A percentile compares a stretch with the other conserved stretches of the same genome.
These are phyloP conservation scores for Syzygium grande DNA, from an alignment of 345 rosid genomes.

Conservation along the genomic window DNA sequence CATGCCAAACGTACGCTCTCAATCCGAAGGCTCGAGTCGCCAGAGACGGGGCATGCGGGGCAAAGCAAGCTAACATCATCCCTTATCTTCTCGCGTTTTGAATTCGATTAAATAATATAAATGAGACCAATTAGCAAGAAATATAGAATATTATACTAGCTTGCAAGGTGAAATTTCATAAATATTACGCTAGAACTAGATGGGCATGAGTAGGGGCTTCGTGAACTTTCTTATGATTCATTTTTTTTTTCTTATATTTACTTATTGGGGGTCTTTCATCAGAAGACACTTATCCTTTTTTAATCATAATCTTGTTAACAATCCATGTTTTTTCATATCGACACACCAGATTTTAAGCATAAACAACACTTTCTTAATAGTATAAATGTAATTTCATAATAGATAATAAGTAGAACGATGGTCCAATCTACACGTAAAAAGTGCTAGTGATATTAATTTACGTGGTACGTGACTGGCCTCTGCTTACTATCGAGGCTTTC, in stretches of 20 bases:
- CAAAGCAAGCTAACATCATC: background rate
- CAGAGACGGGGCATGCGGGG: background rate
- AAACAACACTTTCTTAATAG: background rate
- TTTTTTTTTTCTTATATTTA: background rate
- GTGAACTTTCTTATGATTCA: background rate
- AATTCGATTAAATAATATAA: background rate
- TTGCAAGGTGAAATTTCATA: background rate
- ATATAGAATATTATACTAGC: background rate
- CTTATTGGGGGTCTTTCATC: background rate
- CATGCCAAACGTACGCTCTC: background rate
- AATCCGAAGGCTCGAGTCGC: background rate
- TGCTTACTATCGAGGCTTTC: background rate
- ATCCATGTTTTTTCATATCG: background rate
- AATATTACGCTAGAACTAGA: background rate
- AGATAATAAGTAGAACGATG: background rate
- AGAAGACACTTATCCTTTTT: background rate
- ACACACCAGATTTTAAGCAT: background rate
- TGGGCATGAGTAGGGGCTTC: too few species aligned
- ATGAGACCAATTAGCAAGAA: background rate
- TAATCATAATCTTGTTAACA: background rate
- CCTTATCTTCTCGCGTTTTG: background rate
- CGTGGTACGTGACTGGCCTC: background rate
- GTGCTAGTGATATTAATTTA: background rate
- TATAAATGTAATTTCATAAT: background rate
- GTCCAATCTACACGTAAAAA: background rate